A percentile compares a stretch with the other conserved stretches of the same genome.
Conservation (phyloP, 805 yeast genomes). For the Candida oleophila region DNA sequence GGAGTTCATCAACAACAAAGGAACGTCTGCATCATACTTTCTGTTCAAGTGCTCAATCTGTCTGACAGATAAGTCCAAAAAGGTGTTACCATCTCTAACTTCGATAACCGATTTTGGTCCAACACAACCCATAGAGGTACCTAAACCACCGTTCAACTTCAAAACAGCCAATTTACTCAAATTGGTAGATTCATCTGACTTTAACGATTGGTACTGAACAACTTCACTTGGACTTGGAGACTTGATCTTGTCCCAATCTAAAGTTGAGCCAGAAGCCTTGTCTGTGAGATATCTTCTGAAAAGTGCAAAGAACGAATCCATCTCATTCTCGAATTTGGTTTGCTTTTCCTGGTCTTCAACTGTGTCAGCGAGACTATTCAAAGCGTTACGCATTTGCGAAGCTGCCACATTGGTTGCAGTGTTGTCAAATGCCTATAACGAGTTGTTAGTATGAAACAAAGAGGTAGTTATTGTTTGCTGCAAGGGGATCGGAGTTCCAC, state of each 20-base stretch:
- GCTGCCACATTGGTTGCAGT: slow-evolving; percentile 95
- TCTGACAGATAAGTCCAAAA: slow-evolving; percentile 91
- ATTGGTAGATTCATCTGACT: slow-evolving; percentile 33
- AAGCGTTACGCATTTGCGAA: slow-evolving; percentile 94
- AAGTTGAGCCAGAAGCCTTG: slow-evolving; percentile 78
- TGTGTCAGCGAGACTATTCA: slow-evolving; percentile 86
- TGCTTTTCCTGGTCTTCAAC: slow-evolving; percentile 52
- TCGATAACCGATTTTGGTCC: slow-evolving; percentile 98
- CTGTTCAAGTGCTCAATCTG: slow-evolving; percentile 95
- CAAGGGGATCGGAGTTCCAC: too few species aligned
- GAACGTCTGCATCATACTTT: slow-evolving; percentile 88
- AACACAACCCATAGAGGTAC: slow-evolving; percentile 99
- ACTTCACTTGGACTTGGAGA: slow-evolving; percentile 91
- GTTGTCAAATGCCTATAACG: slow-evolving; percentile 78
- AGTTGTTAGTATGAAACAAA: slow-evolving; percentile 20
- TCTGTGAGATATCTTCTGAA: slow-evolving; percentile 90
- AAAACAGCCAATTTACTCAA: slow-evolving; percentile 88
- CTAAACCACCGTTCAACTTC: slow-evolving; percentile 96
- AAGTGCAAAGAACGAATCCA: slow-evolving; percentile 91
- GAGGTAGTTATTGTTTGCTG: too few species aligned
- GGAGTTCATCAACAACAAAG: slow-evolving; percentile 95
- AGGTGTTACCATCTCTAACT: slow-evolving; percentile 97
- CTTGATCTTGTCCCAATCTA: slow-evolving; percentile 94
- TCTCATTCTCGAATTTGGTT: slow-evolving; percentile 74
- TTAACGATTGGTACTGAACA: slow-evolving; percentile 64